These are phyloP conservation scores for Simplicillium sp. DNA, from an alignment of 2,329 filamentous ascomycete genomes.

Conservation along the genomic window DNA sequence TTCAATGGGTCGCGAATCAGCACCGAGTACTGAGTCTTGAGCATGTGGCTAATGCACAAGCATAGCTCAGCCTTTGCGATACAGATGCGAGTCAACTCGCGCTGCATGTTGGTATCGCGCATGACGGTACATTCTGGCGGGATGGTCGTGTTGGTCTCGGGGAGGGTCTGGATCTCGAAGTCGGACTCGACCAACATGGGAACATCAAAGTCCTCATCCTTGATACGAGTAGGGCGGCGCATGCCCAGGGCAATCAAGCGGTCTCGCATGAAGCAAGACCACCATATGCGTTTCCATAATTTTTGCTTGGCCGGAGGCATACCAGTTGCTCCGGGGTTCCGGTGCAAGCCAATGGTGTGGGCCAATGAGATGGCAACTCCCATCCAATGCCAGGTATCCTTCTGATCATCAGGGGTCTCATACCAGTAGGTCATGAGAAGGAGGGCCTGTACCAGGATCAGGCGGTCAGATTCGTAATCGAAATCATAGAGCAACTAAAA, in stretches of 20 bases:
- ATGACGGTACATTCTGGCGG: slow-evolving; percentile 61
- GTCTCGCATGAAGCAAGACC: slow-evolving; percentile 94
- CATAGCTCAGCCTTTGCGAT: slow-evolving; percentile 87
- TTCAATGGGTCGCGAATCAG: slow-evolving; percentile 75
- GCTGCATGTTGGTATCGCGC: slow-evolving; percentile 63
- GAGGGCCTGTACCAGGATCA: slow-evolving; percentile 79
- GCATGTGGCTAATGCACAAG: slow-evolving; percentile 78
- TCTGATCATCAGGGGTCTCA: slow-evolving; percentile 91
- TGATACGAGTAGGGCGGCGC: slow-evolving; percentile 85
- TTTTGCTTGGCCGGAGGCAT: slow-evolving; percentile 67
- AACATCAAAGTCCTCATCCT: slow-evolving; percentile 88
- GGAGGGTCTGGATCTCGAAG: slow-evolving; percentile 66
- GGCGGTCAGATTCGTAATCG: slow-evolving; percentile 85
- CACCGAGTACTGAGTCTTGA: slow-evolving; percentile 87
- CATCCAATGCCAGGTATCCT: slow-evolving; percentile 99
- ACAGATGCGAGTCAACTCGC: slow-evolving; percentile 76
- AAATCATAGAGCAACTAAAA: slow-evolving; percentile 77
- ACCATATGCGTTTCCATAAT: slow-evolving; percentile 94
- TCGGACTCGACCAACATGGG: slow-evolving; percentile 79
- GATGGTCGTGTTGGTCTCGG: slow-evolving; percentile 59
- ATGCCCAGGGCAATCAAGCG: slow-evolving; percentile 87
- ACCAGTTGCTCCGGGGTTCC: slow-evolving; percentile 67
- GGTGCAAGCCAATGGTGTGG: slow-evolving; percentile 87
- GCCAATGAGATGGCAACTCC: slow-evolving; percentile 87
- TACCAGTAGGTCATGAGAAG: slow-evolving; percentile 97